These are phyloP conservation scores for Lactarius indigo DNA, from an alignment of 768 basidiomycete genomes.

Conservation along the genomic window DNA sequence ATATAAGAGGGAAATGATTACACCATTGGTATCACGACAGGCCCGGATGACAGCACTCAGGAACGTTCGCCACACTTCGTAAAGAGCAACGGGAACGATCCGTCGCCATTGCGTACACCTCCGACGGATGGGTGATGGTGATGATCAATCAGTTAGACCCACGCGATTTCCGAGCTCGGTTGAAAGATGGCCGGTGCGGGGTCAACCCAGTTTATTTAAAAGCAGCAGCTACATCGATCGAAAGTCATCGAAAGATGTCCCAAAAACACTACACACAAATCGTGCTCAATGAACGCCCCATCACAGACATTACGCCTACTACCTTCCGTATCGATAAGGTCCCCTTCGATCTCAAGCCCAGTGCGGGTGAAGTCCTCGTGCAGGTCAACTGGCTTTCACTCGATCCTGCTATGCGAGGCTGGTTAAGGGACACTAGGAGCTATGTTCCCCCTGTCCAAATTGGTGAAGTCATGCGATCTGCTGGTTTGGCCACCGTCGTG, in stretches of 20 bases:
- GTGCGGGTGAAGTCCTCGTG: constrained; percentile 57
- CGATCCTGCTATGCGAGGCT: constrained; percentile 91
- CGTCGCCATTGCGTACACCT: not conserved
- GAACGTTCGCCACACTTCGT: not conserved
- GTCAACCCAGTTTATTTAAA: not conserved
- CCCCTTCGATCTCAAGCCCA: constrained; percentile 52
- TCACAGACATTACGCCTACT: constrained; percentile 58
- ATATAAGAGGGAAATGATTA: not conserved
- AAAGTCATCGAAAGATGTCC: constrained; percentile 10
- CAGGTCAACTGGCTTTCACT: constrained; percentile 74
- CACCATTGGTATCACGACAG: not conserved
- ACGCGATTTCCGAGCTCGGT: not conserved
- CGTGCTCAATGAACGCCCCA: constrained; percentile 74
- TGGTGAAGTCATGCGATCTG: constrained; percentile 62
- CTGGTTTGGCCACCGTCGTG: constrained; percentile 64
- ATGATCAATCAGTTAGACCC: not conserved
- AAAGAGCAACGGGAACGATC: not conserved
- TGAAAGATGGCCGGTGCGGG: not conserved
- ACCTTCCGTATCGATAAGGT: constrained; percentile 67
- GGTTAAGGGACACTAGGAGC: constrained; percentile 67
- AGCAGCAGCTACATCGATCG: not conserved
- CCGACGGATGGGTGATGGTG: not conserved
- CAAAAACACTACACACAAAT: constrained; percentile 51
- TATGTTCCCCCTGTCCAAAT: constrained; percentile 51
- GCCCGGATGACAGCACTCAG: not conserved